Evolutionary conservation across 2,329 filamentous ascomycete genomes (phyloP), one percentile per base, ranked within the genome.

Genomic region (Ophiosphaerella herpotricha): DNA sequence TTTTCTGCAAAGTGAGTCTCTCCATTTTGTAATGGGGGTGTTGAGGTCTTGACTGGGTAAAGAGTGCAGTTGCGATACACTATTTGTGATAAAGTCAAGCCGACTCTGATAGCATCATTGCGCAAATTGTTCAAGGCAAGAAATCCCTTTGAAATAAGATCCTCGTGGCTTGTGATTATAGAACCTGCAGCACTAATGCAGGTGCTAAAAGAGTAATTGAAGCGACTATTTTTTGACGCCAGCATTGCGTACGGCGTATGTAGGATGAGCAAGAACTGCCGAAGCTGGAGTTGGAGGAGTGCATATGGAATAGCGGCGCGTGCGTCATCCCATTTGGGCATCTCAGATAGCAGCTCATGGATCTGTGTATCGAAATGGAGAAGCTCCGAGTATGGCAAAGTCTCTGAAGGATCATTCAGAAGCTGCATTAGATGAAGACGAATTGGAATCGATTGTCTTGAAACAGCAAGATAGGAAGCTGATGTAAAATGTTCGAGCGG

Each of bases 361-460:
- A 74, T 55, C 23, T 72, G 61, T 9, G 58, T 52, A 41, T 72
- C 65, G 41, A 68, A 73, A 14, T 70, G 61, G 6, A 73, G 58
- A 1, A 72, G 54, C 36, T 73, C 70, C 1, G 60, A 54, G 39
- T 73, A 73, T 7, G 61, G 55, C 2, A 73, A 46, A 1, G 58
- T 53, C 5, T 57, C 58, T 2, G 62, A 63, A 1, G 69, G 65
- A 31, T 68, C 64, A 47, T 73, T 73, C 23, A 74, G 45, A 2
- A 71, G 43, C 18, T 68, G 60, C 14, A 65, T 61, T 12, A 74
- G 60, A 37, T 68, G 62, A 11, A 71, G 48, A 2, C 71, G 66
- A 1, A 74, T 54, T 23, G 65, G 53, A 13, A 73, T 57, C 8
- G 67, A 72, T 36, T 52, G 50, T n/a, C 58, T 11, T 7, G 63